Percentiles rank a stretch among this genome's conserved stretches.
Conservation (phyloP, 371 early-diverging fungal species). For the Circinella umbellata region DNA sequence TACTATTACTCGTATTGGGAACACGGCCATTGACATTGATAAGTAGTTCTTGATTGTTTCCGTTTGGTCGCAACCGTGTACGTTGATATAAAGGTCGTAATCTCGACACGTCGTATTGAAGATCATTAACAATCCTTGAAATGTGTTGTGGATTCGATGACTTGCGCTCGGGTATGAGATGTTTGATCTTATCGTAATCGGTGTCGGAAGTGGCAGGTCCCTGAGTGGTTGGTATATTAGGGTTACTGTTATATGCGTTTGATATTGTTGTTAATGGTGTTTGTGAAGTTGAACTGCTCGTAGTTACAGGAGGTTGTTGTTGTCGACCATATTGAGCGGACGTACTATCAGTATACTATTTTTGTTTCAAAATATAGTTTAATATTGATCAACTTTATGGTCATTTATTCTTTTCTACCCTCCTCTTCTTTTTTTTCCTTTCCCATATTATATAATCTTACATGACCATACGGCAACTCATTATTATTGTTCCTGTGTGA, state of each 20-base stretch:
- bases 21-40: constrained; percentile 1
- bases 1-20: neutral
- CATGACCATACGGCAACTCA: constrained; percentile 10
- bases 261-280: neutral
- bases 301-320: neutral
- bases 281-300: constrained; percentile 3
- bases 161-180: constrained; percentile 33
- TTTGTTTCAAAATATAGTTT: neutral
- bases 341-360: neutral
- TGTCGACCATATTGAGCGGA: constrained; percentile 9
- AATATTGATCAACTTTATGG: neutral
- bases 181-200: constrained; percentile 25
- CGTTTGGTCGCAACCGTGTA: neutral
- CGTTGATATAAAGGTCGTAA: constrained; percentile 14
- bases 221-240: constrained; percentile 8
- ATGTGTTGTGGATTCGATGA: constrained; percentile 37
- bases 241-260: neutral
- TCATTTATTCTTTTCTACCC: no score
- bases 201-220: constrained; percentile 3
- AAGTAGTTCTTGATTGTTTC: neutral
- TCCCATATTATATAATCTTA: constrained; percentile 1
- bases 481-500: constrained; percentile 18
- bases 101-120: constrained; percentile 20
- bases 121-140: constrained; percentile 26
- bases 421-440: neutral